Conservation (phyloP, 805 yeast genomes). For the Candida anglica region DNA sequence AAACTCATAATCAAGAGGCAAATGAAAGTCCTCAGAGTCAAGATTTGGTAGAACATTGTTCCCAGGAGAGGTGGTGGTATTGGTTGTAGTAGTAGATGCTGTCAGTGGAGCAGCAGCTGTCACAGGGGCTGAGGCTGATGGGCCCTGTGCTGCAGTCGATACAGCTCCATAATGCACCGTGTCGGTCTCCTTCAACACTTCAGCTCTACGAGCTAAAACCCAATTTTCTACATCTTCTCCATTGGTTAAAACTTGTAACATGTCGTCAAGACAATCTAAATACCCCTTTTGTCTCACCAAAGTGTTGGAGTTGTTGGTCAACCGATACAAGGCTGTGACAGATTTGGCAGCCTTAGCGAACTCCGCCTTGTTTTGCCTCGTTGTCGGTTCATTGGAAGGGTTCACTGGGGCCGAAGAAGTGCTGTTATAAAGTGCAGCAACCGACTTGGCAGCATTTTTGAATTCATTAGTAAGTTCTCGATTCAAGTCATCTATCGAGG, state of each 20-base stretch:
- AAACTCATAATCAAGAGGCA: conserved; percentile 29
- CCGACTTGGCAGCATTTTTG: conserved; percentile 67
- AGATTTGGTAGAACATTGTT: too few relatives aligned
- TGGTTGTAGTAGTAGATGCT: not conserved
- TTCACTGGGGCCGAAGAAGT: conserved; percentile 3
- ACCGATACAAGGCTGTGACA: conserved; percentile 51
- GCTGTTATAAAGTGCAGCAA: conserved; percentile 46
- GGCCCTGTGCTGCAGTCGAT: not conserved
- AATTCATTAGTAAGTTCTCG: conserved; percentile 58
- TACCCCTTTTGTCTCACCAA: conserved; percentile 55
- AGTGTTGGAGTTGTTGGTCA: conserved; percentile 51
- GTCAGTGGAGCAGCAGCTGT: not conserved
- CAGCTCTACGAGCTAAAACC: conserved; percentile 46
- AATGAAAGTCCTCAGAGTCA: conserved; percentile 8
- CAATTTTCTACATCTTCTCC: conserved; percentile 50
- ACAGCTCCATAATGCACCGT: not conserved
- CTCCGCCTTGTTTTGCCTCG: conserved; percentile 17
- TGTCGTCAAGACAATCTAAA: conserved; percentile 56
- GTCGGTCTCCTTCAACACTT: conserved; percentile 21
- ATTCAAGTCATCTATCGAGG: conserved; percentile 44
- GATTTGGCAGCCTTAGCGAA: conserved; percentile 41
- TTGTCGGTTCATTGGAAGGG: conserved; percentile 1
- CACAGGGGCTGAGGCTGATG: not conserved
- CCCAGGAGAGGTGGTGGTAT: not conserved
- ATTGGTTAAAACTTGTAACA: conserved; percentile 36